These are phyloP conservation scores for Echinochloa phyllopogon DNA, from an alignment of 176 grass and related monocot species.

Conservation along the genomic window DNA sequence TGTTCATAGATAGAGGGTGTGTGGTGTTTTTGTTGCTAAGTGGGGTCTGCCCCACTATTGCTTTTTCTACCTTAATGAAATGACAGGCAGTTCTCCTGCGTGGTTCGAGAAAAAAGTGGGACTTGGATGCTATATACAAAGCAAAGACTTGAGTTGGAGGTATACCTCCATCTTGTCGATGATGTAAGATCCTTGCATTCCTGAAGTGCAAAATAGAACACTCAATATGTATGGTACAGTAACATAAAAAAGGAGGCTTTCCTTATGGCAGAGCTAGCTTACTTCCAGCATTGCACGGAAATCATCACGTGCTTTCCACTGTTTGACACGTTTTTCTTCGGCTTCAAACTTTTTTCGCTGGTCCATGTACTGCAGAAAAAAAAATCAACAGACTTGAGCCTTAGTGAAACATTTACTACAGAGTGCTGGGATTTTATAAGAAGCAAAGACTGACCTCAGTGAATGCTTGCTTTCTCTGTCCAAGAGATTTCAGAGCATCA, in stretches of 20 bases:
- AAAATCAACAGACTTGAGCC: constrained; percentile 14
- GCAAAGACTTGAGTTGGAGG: constrained; percentile 8
- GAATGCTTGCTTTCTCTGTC: constrained; percentile 97
- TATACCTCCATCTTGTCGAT: constrained; percentile 83
- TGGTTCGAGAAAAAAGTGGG: too few species aligned
- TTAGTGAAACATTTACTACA: constrained; percentile 22
- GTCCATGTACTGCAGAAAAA: constrained; percentile 74
- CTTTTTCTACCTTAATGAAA: too few species aligned
- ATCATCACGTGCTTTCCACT: constrained; percentile 92
- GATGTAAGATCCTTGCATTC: constrained; percentile 87
- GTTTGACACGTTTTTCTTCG: constrained; percentile 85
- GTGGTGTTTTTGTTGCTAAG: too few species aligned
- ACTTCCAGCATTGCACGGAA: constrained; percentile 90
- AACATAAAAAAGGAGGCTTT: neutral
- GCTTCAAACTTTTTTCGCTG: constrained; percentile 87
- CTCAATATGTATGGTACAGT: constrained; percentile 25
- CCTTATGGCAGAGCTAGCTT: constrained; percentile 34
- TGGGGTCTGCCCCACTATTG: too few species aligned
- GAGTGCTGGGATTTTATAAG: constrained; percentile 1
- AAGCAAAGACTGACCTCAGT: constrained; percentile 72
- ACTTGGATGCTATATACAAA: constrained; percentile 15
- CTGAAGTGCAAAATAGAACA: constrained; percentile 50
- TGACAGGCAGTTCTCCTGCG: too few species aligned
- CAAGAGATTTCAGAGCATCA: constrained; percentile 85
- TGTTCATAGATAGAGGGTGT: too few species aligned